Percentiles rank a stretch among this genome's conserved stretches.
Conservation (phyloP, 1,284 basidiomycete species). For the Naganishia sp. region DNA sequence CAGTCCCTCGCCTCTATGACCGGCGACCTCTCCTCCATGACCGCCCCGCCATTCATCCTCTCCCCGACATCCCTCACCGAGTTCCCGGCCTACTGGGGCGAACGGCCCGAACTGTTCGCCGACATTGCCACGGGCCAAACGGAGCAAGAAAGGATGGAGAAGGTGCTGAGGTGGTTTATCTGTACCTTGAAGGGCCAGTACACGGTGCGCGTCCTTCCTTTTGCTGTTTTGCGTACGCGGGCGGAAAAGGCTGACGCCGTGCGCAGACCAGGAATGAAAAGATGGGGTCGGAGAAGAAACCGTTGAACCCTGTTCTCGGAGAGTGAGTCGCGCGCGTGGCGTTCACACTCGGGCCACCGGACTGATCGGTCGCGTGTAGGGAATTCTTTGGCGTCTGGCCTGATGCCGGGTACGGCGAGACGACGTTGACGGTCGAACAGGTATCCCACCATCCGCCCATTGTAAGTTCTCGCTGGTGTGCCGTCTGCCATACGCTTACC, state of each 20-base stretch:
- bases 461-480: slow-evolving; percentile 40
- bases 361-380: slow-evolving; percentile 51
- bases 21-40: slow-evolving; percentile 89
- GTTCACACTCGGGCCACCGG: neutral
- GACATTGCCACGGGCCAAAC: slow-evolving; percentile 74
- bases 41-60: slow-evolving; percentile 84
- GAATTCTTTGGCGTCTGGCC: slow-evolving; percentile 93
- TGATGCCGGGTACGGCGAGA: slow-evolving; percentile 74
- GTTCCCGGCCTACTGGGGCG: slow-evolving; percentile 92
- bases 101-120: slow-evolving; percentile 79
- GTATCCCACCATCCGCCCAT: slow-evolving; percentile 94
- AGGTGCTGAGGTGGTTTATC: slow-evolving; percentile 88
- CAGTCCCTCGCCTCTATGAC: slow-evolving; percentile 75
- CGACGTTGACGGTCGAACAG: slow-evolving; percentile 88
- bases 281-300: slow-evolving; percentile 97
- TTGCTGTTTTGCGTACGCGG: neutral
- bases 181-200: slow-evolving; percentile 93
- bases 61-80: slow-evolving; percentile 71
- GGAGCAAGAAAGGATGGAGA: slow-evolving; percentile 69
- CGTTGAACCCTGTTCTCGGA: slow-evolving; percentile 92
- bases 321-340: slow-evolving; percentile 62
- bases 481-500: neutral
- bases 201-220: slow-evolving; percentile 57
- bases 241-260: neutral
- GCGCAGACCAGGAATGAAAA: slow-evolving; percentile 75